Evolutionary conservation across 2,329 filamentous ascomycete genomes (phyloP).

Genomic region (Clonostachys solani): DNA sequence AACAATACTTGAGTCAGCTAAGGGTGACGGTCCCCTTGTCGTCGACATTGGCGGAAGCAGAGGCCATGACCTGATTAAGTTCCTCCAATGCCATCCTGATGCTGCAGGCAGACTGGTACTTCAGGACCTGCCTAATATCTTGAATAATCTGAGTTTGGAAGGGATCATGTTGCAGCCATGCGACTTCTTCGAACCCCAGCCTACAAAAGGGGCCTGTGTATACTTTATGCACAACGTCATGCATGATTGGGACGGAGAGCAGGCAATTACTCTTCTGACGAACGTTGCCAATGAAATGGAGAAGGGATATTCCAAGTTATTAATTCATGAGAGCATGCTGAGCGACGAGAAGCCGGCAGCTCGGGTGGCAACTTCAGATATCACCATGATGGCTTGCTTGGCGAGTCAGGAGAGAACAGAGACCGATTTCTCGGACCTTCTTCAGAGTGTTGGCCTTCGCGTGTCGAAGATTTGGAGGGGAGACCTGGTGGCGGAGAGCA

Average conservation of each 20-base stretch:
- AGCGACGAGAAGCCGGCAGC: constrained; percentile 18
- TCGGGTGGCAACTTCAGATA: constrained; percentile 17
- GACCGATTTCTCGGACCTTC: constrained; percentile 18
- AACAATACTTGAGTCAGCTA: constrained; percentile 14
- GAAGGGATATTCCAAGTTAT: constrained; percentile 21
- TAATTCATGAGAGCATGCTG: constrained; percentile 24
- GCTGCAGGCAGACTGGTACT: constrained; percentile 36
- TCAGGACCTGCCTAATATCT: constrained; percentile 39
- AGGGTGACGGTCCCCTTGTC: constrained; percentile 14
- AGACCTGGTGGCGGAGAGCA: constrained; percentile 15
- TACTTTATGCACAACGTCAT: constrained; percentile 35
- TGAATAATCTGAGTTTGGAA: constrained; percentile 21
- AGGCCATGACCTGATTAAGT: constrained; percentile 26
- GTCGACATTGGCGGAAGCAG: constrained; percentile 27
- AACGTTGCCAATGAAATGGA: constrained; percentile 19
- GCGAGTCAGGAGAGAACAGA: constrained; percentile 23
- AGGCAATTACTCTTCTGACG: constrained; percentile 20
- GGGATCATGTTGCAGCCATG: constrained; percentile 28
- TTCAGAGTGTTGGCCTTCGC: constrained; percentile 14
- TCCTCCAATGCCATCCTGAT: constrained; percentile 22
- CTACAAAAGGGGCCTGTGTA: constrained; percentile 27
- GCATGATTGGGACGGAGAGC: constrained; percentile 30
- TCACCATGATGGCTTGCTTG: constrained; percentile 21
- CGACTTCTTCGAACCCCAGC: constrained; percentile 41
- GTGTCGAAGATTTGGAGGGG: constrained; percentile 23